These are phyloP conservation scores for Rutstroemia sp. DNA, from an alignment of 2,329 filamentous ascomycete genomes.

Conservation along the genomic window DNA sequence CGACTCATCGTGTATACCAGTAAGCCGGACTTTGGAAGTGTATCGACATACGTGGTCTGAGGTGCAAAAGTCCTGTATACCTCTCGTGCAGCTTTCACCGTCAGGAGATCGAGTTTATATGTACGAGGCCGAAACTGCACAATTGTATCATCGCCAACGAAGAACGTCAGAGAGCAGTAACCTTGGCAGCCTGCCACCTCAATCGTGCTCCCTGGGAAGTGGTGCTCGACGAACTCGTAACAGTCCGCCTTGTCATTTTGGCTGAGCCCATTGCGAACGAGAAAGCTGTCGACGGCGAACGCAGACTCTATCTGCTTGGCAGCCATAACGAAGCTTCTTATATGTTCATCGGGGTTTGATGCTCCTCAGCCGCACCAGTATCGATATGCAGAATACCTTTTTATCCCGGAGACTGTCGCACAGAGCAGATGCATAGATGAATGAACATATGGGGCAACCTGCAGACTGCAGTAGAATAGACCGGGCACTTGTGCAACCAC, in stretches of 20 bases:
- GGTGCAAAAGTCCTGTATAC: constrained; percentile 38
- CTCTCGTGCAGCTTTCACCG: constrained; percentile 32
- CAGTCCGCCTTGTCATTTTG: constrained; percentile 17
- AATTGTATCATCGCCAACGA: constrained; percentile 32
- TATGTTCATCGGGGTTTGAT: background rate
- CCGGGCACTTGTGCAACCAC: too few relatives aligned
- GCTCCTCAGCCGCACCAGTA: background rate
- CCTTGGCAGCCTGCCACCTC: constrained; percentile 36
- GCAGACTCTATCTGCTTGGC: background rate
- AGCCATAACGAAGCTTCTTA: constrained; percentile 5
- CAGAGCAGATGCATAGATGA: background rate
- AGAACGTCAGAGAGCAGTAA: constrained; percentile 45
- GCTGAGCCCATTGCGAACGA: constrained; percentile 20
- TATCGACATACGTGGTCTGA: constrained; percentile 32
- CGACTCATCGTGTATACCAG: constrained; percentile 36
- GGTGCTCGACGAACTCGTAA: constrained; percentile 29
- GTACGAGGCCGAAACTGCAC: constrained; percentile 42
- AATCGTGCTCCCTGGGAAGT: constrained; percentile 29
- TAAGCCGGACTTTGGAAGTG: constrained; percentile 24
- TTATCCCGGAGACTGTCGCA: too few relatives aligned
- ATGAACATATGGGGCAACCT: background rate
- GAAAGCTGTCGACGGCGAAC: constrained; percentile 20
- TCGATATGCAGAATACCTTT: background rate
- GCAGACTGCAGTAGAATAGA: background rate
- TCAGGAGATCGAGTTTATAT: constrained; percentile 35